Percentiles rank a stretch among this genome's conserved stretches.
phyloP scores from a whole-genome alignment of 192 early-diverging fungal species.

The Dissophora ornata region DNA sequence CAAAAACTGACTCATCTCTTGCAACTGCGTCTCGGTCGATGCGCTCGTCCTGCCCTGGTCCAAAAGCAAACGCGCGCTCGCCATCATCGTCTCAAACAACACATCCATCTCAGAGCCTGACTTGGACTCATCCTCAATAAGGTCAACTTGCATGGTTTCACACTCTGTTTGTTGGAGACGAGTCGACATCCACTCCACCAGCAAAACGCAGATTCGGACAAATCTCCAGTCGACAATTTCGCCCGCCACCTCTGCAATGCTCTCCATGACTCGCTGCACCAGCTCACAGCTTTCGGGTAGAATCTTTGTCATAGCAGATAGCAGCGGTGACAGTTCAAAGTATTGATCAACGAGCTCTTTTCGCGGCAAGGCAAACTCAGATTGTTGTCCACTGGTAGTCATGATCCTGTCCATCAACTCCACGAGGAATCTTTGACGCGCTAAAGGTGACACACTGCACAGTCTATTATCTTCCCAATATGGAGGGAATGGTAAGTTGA shows the following conservation, averaged over 20 bases:
- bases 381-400: background rate
- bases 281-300: background rate
- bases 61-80: background rate
- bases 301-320: background rate
- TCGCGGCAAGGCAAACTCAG: conserved; percentile 3
- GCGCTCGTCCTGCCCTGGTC: too few relatives aligned
- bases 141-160: background rate
- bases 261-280: conserved; percentile 8
- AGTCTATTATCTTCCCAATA: too few relatives aligned
- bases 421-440: conserved; percentile 4
- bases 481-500: too few relatives aligned
- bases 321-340: background rate
- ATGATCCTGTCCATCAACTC: conserved; percentile 19
- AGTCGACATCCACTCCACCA: conserved; percentile 9
- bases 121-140: too few relatives aligned
- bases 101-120: too few relatives aligned
- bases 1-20: background rate
- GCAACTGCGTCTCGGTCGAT: background rate
- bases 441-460: conserved; percentile 4
- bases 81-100: background rate
- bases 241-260: conserved; percentile 17
- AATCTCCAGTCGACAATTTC: conserved; percentile 44
- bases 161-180: background rate
- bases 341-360: too few relatives aligned
- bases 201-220: conserved; percentile 8